Conservation (phyloP, 148 eudicot genomes). For the Chenopodium album region DNA sequence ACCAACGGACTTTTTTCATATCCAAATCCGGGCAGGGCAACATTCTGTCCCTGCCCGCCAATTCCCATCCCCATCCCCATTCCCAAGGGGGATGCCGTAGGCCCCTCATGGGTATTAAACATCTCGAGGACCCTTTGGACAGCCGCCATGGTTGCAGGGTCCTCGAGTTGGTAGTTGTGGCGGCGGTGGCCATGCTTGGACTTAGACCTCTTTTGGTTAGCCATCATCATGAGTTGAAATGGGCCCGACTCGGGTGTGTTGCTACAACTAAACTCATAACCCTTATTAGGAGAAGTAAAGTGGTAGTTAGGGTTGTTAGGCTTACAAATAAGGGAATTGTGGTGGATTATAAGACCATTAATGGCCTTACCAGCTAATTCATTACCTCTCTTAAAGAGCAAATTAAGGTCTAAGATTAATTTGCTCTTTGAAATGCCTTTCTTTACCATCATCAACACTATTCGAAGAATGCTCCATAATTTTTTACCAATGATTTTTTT, state of each 20-base stretch:
- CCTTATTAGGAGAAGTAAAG: conserved; percentile 40
- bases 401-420: conserved; percentile 44
- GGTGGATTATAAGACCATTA: conserved; percentile 43
- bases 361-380: conserved; percentile 49
- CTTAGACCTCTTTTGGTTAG: conserved; percentile 23
- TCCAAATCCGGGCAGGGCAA: conserved; percentile 46
- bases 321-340: conserved; percentile 46
- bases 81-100: conserved; percentile 29
- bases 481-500: conserved; percentile 26
- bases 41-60: not conserved
- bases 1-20: conserved; percentile 36
- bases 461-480: conserved; percentile 24
- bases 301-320: conserved; percentile 34
- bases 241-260: conserved; percentile 48
- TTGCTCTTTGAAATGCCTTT: conserved; percentile 58
- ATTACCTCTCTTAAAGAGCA: conserved; percentile 43
- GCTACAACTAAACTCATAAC: conserved; percentile 77
- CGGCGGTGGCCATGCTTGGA: conserved; percentile 22
- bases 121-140: conserved; percentile 46
- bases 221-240: conserved; percentile 27
- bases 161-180: conserved; percentile 19
- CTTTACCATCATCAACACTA: conserved; percentile 28
- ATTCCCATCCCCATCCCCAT: not conserved
- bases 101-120: conserved; percentile 25
- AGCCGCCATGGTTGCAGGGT: conserved; percentile 27